Evolutionary conservation across 129 eudicot genomes (phyloP), one percentile per base, ranked within the genome.

Genomic region (Gnaphalium uliginosum): DNA sequence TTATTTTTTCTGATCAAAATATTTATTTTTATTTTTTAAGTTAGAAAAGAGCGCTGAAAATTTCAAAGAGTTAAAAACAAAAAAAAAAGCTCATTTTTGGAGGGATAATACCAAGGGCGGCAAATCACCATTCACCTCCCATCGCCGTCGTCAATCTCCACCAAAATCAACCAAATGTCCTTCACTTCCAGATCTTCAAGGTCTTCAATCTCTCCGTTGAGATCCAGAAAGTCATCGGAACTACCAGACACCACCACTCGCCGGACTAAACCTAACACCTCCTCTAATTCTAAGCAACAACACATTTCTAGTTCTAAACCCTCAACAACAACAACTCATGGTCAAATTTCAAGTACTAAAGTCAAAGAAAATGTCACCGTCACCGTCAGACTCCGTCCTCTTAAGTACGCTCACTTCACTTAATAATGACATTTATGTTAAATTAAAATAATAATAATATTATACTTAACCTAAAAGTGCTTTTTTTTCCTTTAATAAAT

Each of bases 371-470:
- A 87, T 78, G 96, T 92, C 27, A 92, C 93, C 0, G 97, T 92
- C 48, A 92, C 97, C 18, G 93, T 92, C 63, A 84, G 97, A 66
- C 91, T 92, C 61, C 92, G 97, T 25, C 97, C 97, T 56, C 97
- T 92, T 64, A 92, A 89, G 97, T 92, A 83, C 1, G 22, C 26
- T 56, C 6, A 25, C 46, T 77, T 71, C 73, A 17, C 51, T 43
- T 2, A 43, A 43, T 18, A 43, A 43, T 43, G 18, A 43, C 51
- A 10, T 43, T 3, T 43, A 14, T 43, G 2, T 58, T 58, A 22
- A 1, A 22, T 23, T 61, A 0, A 62, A 24, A 14, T 24, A 62
- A 21, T 23, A 63, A 4, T 29, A 4, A 15, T 62, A 15, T 51
- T 15, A 33, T 37, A 11, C 23, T 59, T 4, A n/a, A 27, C 5